These are phyloP conservation scores for Syzygium oleosum DNA, from an alignment of 345 rosid genomes.

Conservation along the genomic window DNA sequence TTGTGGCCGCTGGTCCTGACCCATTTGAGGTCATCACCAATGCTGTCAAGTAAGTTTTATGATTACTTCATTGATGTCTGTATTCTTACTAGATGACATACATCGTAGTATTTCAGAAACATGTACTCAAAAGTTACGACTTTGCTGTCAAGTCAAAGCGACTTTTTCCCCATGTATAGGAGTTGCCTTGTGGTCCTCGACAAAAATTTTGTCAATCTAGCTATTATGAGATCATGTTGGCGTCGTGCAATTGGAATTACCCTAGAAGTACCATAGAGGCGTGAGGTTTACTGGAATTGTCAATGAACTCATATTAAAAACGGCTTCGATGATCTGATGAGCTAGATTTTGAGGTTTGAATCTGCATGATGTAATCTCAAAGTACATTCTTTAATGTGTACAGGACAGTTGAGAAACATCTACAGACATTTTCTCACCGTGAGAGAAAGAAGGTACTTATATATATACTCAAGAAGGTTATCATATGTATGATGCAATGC, in stretches of 20 bases:
- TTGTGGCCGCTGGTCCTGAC: slow-evolving; percentile 53
- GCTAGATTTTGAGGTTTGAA: neutral
- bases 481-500: neutral
- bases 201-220: neutral
- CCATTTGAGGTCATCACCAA: slow-evolving; percentile 52
- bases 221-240: neutral
- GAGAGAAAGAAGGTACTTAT: slow-evolving; percentile 43
- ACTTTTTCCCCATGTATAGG: neutral
- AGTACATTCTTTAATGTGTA: neutral
- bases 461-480: neutral
- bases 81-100: neutral
- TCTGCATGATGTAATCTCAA: neutral
- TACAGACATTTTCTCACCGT: slow-evolving; percentile 51
- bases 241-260: neutral
- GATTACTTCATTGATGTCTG: neutral
- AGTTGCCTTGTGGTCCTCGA: neutral
- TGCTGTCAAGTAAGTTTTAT: slow-evolving; percentile 40
- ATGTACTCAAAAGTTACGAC: neutral
- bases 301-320: neutral
- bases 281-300: neutral
- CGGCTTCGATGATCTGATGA: neutral
- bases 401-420: slow-evolving; percentile 50
- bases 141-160: neutral
- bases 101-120: neutral
- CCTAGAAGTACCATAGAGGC: neutral